These are phyloP conservation scores for Samsoniella hepiali DNA, from an alignment of 2,329 filamentous ascomycete genomes.

Conservation along the genomic window DNA sequence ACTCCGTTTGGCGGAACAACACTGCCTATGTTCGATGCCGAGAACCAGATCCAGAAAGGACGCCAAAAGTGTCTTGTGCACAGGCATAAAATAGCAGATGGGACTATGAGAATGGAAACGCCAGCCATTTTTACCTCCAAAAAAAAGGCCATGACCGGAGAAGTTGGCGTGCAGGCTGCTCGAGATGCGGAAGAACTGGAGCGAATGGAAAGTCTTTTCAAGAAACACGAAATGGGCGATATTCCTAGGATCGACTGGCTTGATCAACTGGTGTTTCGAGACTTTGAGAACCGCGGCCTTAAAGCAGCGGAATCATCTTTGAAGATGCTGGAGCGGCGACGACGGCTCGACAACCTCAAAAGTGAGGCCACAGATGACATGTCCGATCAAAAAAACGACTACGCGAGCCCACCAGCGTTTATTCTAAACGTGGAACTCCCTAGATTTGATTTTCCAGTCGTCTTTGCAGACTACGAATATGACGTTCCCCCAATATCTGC, in stretches of 20 bases:
- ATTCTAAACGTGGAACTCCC: constrained; percentile 87
- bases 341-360: constrained; percentile 32
- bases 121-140: constrained; percentile 62
- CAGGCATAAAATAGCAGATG: constrained; percentile 79
- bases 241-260: constrained; percentile 92
- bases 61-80: constrained; percentile 88
- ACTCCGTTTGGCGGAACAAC: constrained; percentile 95
- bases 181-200: constrained; percentile 82
- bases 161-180: constrained; percentile 52
- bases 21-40: constrained; percentile 83
- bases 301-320: constrained; percentile 62
- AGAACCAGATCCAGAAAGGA: constrained; percentile 88
- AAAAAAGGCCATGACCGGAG: constrained; percentile 49
- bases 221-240: constrained; percentile 98
- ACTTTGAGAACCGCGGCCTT: constrained; percentile 73
- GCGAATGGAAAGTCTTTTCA: constrained; percentile 82
- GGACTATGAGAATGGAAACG: constrained; percentile 74
- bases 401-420: constrained; percentile 57
- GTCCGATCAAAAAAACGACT: constrained; percentile 31
- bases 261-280: constrained; percentile 88
- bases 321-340: constrained; percentile 53
- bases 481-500: constrained; percentile 78
- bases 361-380: constrained; percentile 34
- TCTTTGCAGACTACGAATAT: constrained; percentile 94
- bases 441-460: constrained; percentile 90